Percentiles rank a stretch among this genome's conserved stretches.
These are phyloP conservation scores for Pseudogymnoascus destructans DNA, from an alignment of 2,329 filamentous ascomycete species.

Conservation along the genomic window DNA sequence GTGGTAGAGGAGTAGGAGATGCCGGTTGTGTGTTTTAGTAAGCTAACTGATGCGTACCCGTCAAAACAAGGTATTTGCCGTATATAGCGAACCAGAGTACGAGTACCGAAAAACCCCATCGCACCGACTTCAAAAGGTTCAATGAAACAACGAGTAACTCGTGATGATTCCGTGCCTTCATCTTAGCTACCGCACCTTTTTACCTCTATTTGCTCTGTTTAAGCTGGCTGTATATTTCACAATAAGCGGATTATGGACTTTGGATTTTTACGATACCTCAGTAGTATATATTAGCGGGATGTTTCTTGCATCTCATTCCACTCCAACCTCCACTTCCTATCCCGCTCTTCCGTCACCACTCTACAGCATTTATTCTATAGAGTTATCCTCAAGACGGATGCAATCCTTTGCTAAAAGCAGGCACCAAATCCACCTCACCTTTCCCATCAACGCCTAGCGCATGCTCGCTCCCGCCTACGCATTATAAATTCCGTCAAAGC, in stretches of 20 bases:
- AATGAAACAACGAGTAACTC: not conserved
- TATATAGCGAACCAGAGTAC: no score
- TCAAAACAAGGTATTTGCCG: no score
- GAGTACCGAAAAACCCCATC: not conserved
- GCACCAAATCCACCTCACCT: not conserved
- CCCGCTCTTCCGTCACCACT: constrained; percentile 2
- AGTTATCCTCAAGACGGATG: constrained; percentile 1
- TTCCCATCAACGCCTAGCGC: not conserved
- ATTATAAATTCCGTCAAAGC: not conserved
- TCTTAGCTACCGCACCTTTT: constrained; percentile 1
- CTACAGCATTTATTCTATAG: constrained; percentile 1
- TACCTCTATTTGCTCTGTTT: no score
- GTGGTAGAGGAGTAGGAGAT: no score
- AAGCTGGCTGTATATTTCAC: constrained; percentile 4
- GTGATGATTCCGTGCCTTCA: not conserved
- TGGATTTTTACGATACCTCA: not conserved
- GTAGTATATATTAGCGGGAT: constrained; percentile 3
- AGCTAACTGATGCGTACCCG: no score
- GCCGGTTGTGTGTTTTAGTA: no score
- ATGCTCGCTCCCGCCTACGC: not conserved
- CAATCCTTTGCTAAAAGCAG: constrained; percentile 3
- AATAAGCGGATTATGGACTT: not conserved
- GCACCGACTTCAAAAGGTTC: not conserved
- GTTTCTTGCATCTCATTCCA: not conserved
- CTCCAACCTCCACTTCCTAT: constrained; percentile 4